These are phyloP conservation scores for Vitis vinifera DNA, from an alignment of 164 flowering plant species.

Conservation along the genomic window DNA sequence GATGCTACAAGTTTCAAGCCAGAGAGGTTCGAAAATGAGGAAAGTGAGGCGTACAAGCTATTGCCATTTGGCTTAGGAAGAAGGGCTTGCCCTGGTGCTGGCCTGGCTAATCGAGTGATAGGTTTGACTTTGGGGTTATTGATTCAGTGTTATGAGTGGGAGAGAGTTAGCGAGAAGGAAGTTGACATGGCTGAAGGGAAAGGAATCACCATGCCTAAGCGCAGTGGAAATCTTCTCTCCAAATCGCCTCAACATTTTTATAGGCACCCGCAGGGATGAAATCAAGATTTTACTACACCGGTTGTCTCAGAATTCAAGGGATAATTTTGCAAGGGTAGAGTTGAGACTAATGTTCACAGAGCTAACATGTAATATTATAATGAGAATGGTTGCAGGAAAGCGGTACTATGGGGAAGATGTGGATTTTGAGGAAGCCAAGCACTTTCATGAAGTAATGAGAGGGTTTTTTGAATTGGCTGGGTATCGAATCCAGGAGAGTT, in stretches of 20 bases:
- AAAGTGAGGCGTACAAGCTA: conserved; percentile 1
- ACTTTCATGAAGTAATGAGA: conserved; percentile 2
- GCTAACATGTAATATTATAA: too few species aligned
- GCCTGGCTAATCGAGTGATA: not conserved
- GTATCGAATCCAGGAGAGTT: conserved; percentile 8
- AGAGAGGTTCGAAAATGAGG: conserved; percentile 4
- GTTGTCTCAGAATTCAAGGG: not conserved
- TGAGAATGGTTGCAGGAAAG: too few species aligned
- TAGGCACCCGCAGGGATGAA: not conserved
- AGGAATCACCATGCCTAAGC: too few species aligned
- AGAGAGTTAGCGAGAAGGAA: too few species aligned
- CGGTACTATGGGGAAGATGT: too few species aligned
- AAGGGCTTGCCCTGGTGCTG: conserved; percentile 8
- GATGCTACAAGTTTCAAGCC: conserved; percentile 10
- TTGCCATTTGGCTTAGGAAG: conserved; percentile 12
- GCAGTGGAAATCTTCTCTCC: too few species aligned
- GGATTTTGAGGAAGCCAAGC: not conserved
- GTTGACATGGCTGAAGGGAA: too few species aligned
- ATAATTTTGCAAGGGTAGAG: not conserved
- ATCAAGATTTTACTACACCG: not conserved
- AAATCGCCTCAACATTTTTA: too few species aligned
- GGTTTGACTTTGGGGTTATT: conserved; percentile 2
- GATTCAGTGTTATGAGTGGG: not conserved
- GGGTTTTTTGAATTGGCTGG: not conserved
- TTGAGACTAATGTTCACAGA: not conserved